Base-by-base conservation (phyloP, 2,329 filamentous ascomycete genomes). In the Colletotrichum sp. region DNA sequence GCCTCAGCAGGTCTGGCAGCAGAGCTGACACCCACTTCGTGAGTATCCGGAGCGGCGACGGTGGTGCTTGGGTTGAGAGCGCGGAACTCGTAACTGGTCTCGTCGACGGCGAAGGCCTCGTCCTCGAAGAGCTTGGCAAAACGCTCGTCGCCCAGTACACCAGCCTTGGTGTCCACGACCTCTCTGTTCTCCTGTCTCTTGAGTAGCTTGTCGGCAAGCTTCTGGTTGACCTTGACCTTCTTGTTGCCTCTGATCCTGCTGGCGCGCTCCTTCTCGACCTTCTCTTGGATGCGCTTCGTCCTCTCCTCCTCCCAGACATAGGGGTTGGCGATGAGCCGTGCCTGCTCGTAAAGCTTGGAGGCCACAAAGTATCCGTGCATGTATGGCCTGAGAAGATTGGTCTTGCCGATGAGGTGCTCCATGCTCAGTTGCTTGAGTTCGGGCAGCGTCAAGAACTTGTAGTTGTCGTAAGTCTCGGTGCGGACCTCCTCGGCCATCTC, bases 311-410 rank as follows among this genome's bases (percentile, higher is more conserved):
- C 95, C 90, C 95, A 98, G 69, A 98, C 91, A 82, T 98, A 98
- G 0, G 97, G 97, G 85, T 99, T 98, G 66, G 95, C 94, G 80
- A 99, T 98, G 76, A 99, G 88, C 71, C 95, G 90, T 22, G 97
- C 97, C 84, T 99, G 96, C 83, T 99, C 98, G 84, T 99, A 99
- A 30, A 99, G 87, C 82, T 96, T 95, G 80, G 98, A 96, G 44
- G 95, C 95, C 65, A 99, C 96, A 86, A 99, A 99, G 89, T 97
- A 99, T 80, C 97, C 98, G 84, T 99, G 97, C 98, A 99, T 99
- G 83, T 99, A 99, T 59, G 97, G 97, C 61, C 96, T 91, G 55
- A 99, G 88, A 25, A 99, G 88, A 82, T 95, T 97, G 32, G 96
- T 98, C 80, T 95, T 96, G 79, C 96, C 96, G 73, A 99, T 91